Base-by-base conservation (phyloP, 768 basidiomycete species). In the Mycena kentingensis region DNA sequence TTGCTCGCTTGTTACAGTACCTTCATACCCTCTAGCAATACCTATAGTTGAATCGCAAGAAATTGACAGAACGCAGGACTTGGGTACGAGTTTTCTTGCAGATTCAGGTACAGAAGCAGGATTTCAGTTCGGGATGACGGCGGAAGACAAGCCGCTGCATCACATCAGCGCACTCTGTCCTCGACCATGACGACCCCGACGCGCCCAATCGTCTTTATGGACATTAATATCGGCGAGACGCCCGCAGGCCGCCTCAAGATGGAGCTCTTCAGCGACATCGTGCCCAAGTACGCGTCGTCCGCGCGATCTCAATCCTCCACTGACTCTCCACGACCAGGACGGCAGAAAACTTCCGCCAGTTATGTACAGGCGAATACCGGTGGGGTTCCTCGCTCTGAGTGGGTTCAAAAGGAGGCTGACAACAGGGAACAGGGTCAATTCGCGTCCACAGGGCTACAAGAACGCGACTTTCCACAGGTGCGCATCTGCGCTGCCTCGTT, bases 301-400 rank as follows among this genome's bases (percentile, higher is more conserved):
- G 15, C 11, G 42, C 7, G 26, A 22, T 11, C n/a, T 34, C n/a
- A 8, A 15, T 7, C 22, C 19, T 21, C 10, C 5, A 24, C 21
- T 46, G 44, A 22, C 29, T 10, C 21, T 32, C 6, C n/a, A 11
- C 6, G 7, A 28, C 27, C 60, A 97, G 95, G 65, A 98, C 96
- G 2, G 93, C 94, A 7, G 96, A 99, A 72, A 99, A 98, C 75
- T 98, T 98, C 65, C 79, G 97, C 55, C 96, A 98, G 63, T 75
- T 98, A 24, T 98, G 96, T 66, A 98, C 95, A 2, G 97, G 97
- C n/a, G 96, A 98, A 73, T 90, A 83, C 71, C 81, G 93, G 90
- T 94, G 63, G 46, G 77, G 57, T 13, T 24, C 34, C 25, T 37
- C 37, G 2, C 5, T 8, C 2, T 18, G n/a, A 11, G 27, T 41